Evolutionary conservation across 768 basidiomycete genomes (phyloP), one percentile per base, ranked within the genome.

Genomic region (Leccinum imitatum): DNA sequence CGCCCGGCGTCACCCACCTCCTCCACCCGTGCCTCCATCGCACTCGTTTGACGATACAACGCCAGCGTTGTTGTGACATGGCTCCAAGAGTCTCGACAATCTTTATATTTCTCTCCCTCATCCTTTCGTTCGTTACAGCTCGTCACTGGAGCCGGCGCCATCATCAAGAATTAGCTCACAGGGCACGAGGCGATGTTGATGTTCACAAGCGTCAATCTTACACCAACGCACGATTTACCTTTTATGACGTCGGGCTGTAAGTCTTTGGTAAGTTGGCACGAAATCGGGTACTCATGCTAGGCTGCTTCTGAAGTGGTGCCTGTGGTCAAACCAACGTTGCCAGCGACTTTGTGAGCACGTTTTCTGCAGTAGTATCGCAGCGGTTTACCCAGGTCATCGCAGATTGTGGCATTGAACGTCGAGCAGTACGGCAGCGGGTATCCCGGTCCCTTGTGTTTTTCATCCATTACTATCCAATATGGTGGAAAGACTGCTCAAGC

Each of bases 381-480:
- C 35, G 48, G 52, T 56, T 65, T 19, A 63, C 25, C 17, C 35
- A 10, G 50, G 37, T 46, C 8, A 27, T 52, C 53, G 30, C 58
- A 85, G 84, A 83, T 84, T 58, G 84, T 85, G 21, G 84, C 84
- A 1, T 59, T 85, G 39, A 85, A 80, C 67, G 69, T 60, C 56
- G 66, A 79, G 68, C 80, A 87, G 76, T 90, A 74, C 65, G 87
- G 87, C 14, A 60, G 59, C 44, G 80, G 81, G 6, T 89, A 84
- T 71, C 88, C 90, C 6, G 84, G 87, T 2, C 83, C 84, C 21
- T 54, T 84, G 41, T 93, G 91, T 72, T 82, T 81, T 69, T 74
- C 82, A 67, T 66, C 63, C 19, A 87, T 93, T 63, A 82, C 80
- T 10, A 85, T 93, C 73, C 74, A 76, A 5, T 85, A 79, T 66